A percentile compares a stretch with the other conserved stretches of the same genome.
Evolutionary conservation across 2,329 filamentous ascomycete genomes (phyloP).

Genomic region (Arthrobotrys entomopaga): DNA sequence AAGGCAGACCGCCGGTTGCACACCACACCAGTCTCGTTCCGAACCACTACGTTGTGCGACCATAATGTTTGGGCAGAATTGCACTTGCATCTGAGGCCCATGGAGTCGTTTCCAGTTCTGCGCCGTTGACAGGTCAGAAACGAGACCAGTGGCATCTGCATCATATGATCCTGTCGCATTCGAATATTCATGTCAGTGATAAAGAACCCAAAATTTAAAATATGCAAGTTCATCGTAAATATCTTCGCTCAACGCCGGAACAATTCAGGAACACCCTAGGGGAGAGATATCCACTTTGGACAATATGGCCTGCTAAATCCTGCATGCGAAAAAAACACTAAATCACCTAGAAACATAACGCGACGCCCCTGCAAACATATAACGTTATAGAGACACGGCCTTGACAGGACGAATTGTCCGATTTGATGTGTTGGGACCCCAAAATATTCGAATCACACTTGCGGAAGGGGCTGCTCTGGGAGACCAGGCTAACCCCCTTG

Average conservation of each 20-base stretch:
- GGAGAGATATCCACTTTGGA: constrained; percentile 1
- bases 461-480: neutral
- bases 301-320: neutral
- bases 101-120: neutral
- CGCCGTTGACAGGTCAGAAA: no score
- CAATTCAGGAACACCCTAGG: neutral
- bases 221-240: no score
- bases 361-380: constrained; percentile 38
- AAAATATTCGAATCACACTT: neutral
- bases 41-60: constrained; percentile 10
- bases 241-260: no score
- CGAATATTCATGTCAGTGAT: no score
- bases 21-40: constrained; percentile 14
- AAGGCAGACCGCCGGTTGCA: constrained; percentile 47
- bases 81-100: constrained; percentile 7
- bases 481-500: constrained; percentile 14
- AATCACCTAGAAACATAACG: constrained; percentile 32
- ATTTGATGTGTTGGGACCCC: constrained; percentile 19
- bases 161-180: no score
- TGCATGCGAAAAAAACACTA: neutral
- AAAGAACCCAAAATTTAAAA: no score
- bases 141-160: no score
- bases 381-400: constrained; percentile 42
- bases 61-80: neutral
- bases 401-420: constrained; percentile 6